Conservation (phyloP, 371 early-diverging fungal genomes). For the Mortierella sp. region DNA sequence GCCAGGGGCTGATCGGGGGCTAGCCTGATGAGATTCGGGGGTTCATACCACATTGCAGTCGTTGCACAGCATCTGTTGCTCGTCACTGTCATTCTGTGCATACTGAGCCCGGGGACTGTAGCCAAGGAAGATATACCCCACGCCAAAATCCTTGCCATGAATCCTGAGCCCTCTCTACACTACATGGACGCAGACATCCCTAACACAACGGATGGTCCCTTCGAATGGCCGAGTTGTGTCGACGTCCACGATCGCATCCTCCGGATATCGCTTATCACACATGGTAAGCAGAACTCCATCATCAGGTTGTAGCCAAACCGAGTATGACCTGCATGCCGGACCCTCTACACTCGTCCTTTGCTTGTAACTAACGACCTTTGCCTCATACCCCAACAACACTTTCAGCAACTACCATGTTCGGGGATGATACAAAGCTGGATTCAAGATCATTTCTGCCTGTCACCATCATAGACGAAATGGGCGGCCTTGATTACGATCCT, state of each 20-base stretch:
- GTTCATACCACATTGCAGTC: too few relatives aligned
- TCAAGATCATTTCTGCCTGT: slow-evolving; percentile 3
- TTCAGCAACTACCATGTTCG: slow-evolving; percentile 7
- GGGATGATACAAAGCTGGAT: slow-evolving; percentile 9
- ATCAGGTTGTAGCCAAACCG: too few relatives aligned
- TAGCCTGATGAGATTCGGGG: too few relatives aligned
- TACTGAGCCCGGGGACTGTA: too few relatives aligned
- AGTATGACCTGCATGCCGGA: too few relatives aligned
- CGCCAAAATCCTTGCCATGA: neutral
- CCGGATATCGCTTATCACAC: slow-evolving; percentile 26
- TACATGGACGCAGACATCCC: neutral
- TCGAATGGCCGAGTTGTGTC: slow-evolving; percentile 20
- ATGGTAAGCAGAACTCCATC: slow-evolving; percentile 10
- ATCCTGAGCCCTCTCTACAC: neutral
- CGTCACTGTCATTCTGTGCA: too few relatives aligned
- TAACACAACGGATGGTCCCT: neutral
- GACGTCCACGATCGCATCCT: neutral
- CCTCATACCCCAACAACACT: neutral
- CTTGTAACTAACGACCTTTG: neutral
- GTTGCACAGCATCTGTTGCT: too few relatives aligned
- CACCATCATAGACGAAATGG: slow-evolving; percentile 9
- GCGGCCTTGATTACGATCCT: slow-evolving; percentile 15
- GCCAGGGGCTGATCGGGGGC: too few relatives aligned
- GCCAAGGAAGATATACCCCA: neutral
- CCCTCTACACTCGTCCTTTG: neutral